Conservation (phyloP, 352 stramenopile genomes). For the Globisporangium recalcitrans region DNA sequence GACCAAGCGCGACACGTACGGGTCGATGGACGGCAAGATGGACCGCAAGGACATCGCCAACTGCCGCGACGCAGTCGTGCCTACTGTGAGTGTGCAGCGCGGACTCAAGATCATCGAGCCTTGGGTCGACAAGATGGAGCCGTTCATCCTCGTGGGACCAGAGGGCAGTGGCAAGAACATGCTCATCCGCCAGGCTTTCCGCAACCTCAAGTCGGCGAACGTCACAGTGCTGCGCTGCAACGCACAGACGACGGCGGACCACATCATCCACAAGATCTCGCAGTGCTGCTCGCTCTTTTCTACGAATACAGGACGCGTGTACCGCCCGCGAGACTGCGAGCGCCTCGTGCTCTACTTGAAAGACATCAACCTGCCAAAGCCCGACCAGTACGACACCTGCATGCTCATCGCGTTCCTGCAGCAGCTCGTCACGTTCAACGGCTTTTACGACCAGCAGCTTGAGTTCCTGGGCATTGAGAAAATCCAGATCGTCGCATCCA, state of each 20-base stretch:
- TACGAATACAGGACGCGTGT: constrained; percentile 87
- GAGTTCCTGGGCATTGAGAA: constrained; percentile 93
- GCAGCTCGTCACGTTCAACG: constrained; percentile 92
- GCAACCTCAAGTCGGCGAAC: constrained; percentile 63
- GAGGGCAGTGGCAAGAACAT: constrained; percentile 94
- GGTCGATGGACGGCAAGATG: constrained; percentile 58
- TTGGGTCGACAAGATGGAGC: constrained; percentile 91
- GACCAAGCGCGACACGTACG: constrained; percentile 78
- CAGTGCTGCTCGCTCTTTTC: constrained; percentile 93
- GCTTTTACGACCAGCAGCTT: constrained; percentile 94
- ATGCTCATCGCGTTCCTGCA: constrained; percentile 96
- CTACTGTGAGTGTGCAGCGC: constrained; percentile 82
- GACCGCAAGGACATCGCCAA: constrained; percentile 41
- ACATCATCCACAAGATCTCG: constrained; percentile 94
- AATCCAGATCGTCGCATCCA: constrained; percentile 92
- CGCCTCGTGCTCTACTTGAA: constrained; percentile 94
- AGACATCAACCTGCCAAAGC: constrained; percentile 94
- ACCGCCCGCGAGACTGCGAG: constrained; percentile 90
- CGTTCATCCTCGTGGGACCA: constrained; percentile 93
- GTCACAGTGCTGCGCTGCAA: constrained; percentile 92
- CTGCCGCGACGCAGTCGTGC: constrained; percentile 50
- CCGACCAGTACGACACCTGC: constrained; percentile 94
- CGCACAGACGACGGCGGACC: constrained; percentile 89
- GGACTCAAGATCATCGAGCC: constrained; percentile 84
- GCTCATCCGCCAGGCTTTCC: constrained; percentile 90